Evolutionary conservation across 306 rosid species (phyloP).

Genomic region (Vigna angularis): DNA sequence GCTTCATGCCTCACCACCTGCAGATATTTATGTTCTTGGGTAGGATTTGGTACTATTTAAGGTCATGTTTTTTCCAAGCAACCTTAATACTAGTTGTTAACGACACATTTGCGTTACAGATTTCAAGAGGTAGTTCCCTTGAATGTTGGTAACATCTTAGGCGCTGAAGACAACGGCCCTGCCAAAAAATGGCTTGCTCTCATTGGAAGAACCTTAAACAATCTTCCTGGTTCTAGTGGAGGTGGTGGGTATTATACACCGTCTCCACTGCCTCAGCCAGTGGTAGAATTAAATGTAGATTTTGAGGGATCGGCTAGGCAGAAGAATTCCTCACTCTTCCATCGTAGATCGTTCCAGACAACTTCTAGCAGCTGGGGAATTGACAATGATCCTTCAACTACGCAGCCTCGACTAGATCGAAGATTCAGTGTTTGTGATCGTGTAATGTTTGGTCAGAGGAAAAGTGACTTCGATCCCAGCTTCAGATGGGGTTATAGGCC

Average conservation of each 20-base stretch:
- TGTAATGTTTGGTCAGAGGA: conserved; percentile 87
- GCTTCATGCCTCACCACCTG: conserved; percentile 97
- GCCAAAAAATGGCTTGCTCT: conserved; percentile 98
- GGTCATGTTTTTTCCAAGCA: conserved; percentile 3
- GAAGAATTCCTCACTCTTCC: conserved; percentile 90
- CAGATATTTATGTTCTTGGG: conserved; percentile 99
- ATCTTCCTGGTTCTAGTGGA: conserved; percentile 91
- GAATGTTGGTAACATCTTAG: conserved; percentile 96
- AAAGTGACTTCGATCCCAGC: conserved; percentile 77
- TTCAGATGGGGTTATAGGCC: conserved; percentile 85
- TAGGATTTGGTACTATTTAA: conserved; percentile 46
- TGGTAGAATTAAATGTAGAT: conserved; percentile 88
- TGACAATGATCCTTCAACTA: conserved; percentile 79
- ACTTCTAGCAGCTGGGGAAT: conserved; percentile 82
- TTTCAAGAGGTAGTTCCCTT: conserved; percentile 99
- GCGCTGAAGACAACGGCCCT: conserved; percentile 98
- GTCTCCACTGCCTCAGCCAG: conserved; percentile 93
- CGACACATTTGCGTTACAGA: conserved; percentile 54
- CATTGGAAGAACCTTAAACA: conserved; percentile 87
- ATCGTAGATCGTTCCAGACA: conserved; percentile 92
- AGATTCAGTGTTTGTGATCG: conserved; percentile 97
- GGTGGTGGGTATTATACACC: conserved; percentile 82
- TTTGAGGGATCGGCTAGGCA: conserved; percentile 96
- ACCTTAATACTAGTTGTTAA: conserved; percentile 14
- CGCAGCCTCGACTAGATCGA: conserved; percentile 83